Base-by-base conservation (phyloP, 805 yeast species). In the Diddensiella santjacobensis region DNA sequence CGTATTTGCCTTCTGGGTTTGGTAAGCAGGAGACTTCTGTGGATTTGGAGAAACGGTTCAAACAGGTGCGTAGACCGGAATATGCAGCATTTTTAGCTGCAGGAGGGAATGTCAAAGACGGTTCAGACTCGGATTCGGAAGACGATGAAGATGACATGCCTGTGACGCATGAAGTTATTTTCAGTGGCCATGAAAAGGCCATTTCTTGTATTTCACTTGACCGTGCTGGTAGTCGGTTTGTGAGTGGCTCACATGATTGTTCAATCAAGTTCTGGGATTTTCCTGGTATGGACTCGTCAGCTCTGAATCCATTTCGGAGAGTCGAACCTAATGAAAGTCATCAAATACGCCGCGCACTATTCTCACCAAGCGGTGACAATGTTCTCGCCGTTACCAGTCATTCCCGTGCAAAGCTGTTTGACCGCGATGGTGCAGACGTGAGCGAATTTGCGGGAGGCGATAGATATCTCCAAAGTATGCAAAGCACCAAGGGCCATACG, bases 101-200 rank as follows among this genome's bases (percentile, higher is more conserved):
- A n/a, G n/a, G n/a, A n/a, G n/a, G n/a, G 31, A 26, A 26, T 26
- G 8, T 13, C 8, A 13, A 26, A 8, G 31, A 26, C 31, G 13
- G 31, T 26, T 26, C 31, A 10, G 62, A 60, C 43, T 33, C 30
- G n/a, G 56, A 44, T 18, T 56, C 49, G 24, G 62, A 56, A 29
- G 62, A 53, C 4, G 70, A 62, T 23, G 70, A 61, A 18, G 55
- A 58, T 2, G 54, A 56, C 3, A 43, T 68, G n/a, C 76, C 76
- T 4, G 56, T 65, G 2, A 55, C 71, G 0, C 74, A 72, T 44
- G 56, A 63, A 20, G 45, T 66, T 30, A 22, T 49, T 8, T 42
- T 69, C 10, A 35, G 47, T 10, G 52, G 47, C 8, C 62, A 58
- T 18, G 43, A 26, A 22, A 61, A 57, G 47, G 51, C 45, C 3